Conservation (phyloP, 208 protist species). For the Leishmania mexicana region DNA sequence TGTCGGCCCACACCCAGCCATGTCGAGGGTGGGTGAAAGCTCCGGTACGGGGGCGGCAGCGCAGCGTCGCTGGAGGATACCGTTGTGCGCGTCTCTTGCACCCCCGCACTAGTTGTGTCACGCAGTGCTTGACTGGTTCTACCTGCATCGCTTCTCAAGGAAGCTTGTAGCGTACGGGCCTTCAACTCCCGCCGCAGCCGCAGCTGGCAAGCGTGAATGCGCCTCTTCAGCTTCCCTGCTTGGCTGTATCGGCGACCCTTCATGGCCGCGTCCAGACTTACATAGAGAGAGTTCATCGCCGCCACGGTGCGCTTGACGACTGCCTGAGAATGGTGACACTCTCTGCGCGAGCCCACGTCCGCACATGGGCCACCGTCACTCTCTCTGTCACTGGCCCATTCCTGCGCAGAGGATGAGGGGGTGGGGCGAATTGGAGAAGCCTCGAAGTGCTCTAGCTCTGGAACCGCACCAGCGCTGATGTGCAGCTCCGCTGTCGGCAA, state of each 20-base stretch:
- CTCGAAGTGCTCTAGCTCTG: not conserved
- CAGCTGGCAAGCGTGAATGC: constrained; percentile 15
- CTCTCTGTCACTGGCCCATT: not conserved
- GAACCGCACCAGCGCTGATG: not conserved
- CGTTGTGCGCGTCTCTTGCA: not conserved
- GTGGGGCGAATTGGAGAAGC: not conserved
- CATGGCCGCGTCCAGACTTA: constrained; percentile 35
- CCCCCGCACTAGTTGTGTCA: not conserved
- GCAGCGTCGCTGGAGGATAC: not conserved
- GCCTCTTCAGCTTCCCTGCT: constrained; percentile 10
- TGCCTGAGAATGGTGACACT: not conserved
- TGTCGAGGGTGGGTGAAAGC: constrained; percentile 47
- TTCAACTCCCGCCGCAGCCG: constrained; percentile 18
- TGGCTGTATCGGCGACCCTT: constrained; percentile 3
- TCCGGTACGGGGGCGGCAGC: constrained; percentile 23
- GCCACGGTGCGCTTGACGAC: constrained; percentile 14
- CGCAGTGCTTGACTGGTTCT: not conserved
- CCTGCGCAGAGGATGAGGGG: not conserved
- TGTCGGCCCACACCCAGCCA: constrained; percentile 47
- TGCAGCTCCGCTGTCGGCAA: not conserved
- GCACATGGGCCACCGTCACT: too few species aligned
- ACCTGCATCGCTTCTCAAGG: not conserved
- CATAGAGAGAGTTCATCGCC: constrained; percentile 26
- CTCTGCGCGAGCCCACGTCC: not conserved
- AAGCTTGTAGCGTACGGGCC: not conserved